phyloP scores from a whole-genome alignment of 331 rosid species.

The Saraca asoca region DNA sequence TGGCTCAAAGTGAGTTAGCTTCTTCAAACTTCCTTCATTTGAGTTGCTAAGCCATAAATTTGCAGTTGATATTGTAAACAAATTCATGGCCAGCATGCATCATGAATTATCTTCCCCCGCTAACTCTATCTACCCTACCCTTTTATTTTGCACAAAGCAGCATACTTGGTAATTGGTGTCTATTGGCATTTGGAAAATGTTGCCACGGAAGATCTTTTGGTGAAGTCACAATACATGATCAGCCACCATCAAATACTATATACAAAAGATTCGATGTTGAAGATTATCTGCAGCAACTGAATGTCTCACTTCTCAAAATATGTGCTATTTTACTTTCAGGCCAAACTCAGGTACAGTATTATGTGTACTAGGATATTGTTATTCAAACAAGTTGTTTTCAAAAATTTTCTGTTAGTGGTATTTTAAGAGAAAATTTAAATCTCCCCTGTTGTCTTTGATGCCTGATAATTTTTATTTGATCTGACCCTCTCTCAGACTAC shows the following conservation, averaged over 20 bases:
- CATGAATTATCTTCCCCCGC: conserved; percentile 60
- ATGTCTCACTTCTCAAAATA: conserved; percentile 77
- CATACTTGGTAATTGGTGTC: too few relatives aligned
- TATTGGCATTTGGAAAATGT: conserved; percentile 78
- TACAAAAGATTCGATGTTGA: conserved; percentile 72
- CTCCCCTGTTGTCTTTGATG: conserved; percentile 11
- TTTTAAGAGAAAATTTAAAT: neutral
- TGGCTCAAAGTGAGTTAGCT: conserved; percentile 38
- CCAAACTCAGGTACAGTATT: conserved; percentile 77
- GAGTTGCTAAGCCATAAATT: too few relatives aligned
- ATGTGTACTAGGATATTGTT: conserved; percentile 24
- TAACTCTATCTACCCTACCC: too few relatives aligned
- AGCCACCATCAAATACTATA: conserved; percentile 95
- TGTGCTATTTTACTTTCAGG: conserved; percentile 84
- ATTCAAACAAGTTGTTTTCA: conserved; percentile 18
- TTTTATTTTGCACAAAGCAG: too few relatives aligned
- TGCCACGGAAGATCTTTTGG: conserved; percentile 93
- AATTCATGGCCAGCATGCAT: too few relatives aligned
- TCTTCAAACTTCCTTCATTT: too few relatives aligned
- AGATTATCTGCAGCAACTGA: conserved; percentile 73
- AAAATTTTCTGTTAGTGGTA: neutral
- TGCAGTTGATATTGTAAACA: too few relatives aligned
- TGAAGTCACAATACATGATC: conserved; percentile 76
- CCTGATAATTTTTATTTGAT: conserved; percentile 27
- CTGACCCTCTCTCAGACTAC: conserved; percentile 62